Percentiles rank a stretch among this genome's conserved stretches.
phyloP scores from a whole-genome alignment of 176 grass and related monocot genomes.

The Triticum dicoccoides region DNA sequence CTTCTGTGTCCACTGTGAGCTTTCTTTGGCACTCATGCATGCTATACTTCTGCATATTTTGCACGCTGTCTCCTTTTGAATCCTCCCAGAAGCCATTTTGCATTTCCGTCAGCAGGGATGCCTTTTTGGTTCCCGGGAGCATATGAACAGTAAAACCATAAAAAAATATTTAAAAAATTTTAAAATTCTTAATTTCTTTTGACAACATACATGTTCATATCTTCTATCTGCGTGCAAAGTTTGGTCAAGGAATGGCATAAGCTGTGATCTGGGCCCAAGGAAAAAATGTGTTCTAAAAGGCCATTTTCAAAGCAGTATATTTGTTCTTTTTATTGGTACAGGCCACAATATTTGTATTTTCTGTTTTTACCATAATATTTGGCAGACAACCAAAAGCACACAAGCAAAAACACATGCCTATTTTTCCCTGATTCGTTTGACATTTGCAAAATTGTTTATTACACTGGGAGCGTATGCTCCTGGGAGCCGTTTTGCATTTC shows the following conservation, averaged over 20 bases:
- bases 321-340: neutral
- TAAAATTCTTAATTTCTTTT: neutral
- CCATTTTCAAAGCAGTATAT: neutral
- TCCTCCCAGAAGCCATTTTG: neutral
- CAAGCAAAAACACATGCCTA: neutral
- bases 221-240: neutral
- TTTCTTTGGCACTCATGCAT: slow-evolving; percentile 16
- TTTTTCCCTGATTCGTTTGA: neutral
- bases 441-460: neutral
- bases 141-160: neutral
- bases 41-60: neutral
- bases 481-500: neutral
- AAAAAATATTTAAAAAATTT: neutral
- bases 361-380: neutral
- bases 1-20: neutral
- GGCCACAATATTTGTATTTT: neutral
- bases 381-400: neutral
- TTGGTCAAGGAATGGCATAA: neutral
- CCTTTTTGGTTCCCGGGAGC: neutral
- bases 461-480: neutral
- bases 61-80: neutral
- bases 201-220: neutral
- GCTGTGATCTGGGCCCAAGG: neutral
- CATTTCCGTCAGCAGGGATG: neutral
- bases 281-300: neutral